Conservation (phyloP, 495 filamentous ascomycete genomes). For the Trichoderma orchidacearum region DNA sequence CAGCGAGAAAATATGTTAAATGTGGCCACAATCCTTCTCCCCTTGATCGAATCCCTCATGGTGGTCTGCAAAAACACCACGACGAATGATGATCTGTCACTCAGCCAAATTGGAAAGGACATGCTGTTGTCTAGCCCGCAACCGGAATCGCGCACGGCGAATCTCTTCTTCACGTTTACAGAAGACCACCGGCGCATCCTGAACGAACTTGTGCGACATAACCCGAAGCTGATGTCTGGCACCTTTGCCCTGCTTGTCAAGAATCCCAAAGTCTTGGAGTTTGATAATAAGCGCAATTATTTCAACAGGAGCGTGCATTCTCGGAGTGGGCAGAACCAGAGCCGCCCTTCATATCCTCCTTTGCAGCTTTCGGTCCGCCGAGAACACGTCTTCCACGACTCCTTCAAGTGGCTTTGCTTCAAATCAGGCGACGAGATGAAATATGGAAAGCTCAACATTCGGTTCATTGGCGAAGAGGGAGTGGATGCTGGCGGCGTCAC, state of each 20-base stretch:
- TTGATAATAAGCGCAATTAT: conserved; percentile 99
- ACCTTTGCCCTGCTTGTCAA: conserved; percentile 92
- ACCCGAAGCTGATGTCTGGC: conserved; percentile 95
- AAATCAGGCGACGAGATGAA: conserved; percentile 93
- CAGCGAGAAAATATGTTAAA: conserved; percentile 91
- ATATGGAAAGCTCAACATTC: conserved; percentile 92
- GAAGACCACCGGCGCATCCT: conserved; percentile 97
- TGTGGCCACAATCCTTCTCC: conserved; percentile 86
- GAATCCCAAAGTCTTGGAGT: conserved; percentile 97
- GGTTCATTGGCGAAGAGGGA: conserved; percentile 95
- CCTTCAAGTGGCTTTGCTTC: conserved; percentile 91
- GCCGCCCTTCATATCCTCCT: conserved; percentile 43
- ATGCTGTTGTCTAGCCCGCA: conserved; percentile 64
- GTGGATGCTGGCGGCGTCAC: conserved; percentile 97
- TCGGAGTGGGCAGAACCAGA: conserved; percentile 50
- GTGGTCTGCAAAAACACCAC: conserved; percentile 96
- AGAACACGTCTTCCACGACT: conserved; percentile 96
- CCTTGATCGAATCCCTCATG: conserved; percentile 92
- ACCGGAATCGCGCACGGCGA: conserved; percentile 70
- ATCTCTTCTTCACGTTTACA: conserved; percentile 94
- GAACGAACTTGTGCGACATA: conserved; percentile 93
- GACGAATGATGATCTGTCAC: conserved; percentile 49
- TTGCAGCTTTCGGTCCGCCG: conserved; percentile 83
- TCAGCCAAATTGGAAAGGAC: conserved; percentile 43
- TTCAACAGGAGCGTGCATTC: conserved; percentile 87